Evolutionary conservation across 2,329 filamentous ascomycete genomes (phyloP).

Genomic region (Cladobotryum protrusum): DNA sequence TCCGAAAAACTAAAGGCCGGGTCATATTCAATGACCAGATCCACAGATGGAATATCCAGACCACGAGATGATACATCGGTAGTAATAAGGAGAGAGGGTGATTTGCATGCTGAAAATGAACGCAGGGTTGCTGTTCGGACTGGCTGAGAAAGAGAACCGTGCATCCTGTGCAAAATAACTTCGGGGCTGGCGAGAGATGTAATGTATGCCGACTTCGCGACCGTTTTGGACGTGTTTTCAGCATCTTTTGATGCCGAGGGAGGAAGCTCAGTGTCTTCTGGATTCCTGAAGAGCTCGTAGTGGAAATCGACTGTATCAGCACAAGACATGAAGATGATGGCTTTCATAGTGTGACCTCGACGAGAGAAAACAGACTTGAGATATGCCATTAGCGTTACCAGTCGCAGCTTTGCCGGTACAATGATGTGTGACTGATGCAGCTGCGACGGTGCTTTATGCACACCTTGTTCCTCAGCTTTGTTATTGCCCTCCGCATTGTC

Average conservation of each 20-base stretch:
- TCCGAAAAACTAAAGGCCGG: constrained; percentile 90
- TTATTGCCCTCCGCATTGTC: constrained; percentile 41
- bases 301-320: constrained; percentile 97
- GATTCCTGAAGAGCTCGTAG: constrained; percentile 67
- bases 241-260: constrained; percentile 25
- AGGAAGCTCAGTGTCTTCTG: constrained; percentile 23
- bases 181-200: constrained; percentile 66
- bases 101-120: constrained; percentile 66
- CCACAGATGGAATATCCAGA: constrained; percentile 90
- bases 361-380: constrained; percentile 83
- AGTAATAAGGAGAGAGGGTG: constrained; percentile 78
- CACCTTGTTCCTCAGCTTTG: constrained; percentile 39
- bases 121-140: constrained; percentile 80
- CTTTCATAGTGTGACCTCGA: constrained; percentile 90
- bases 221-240: constrained; percentile 47
- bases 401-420: constrained; percentile 79
- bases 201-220: constrained; percentile 64
- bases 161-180: constrained; percentile 77
- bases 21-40: constrained; percentile 93
- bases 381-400: constrained; percentile 80
- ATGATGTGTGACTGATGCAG: constrained; percentile 88
- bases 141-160: constrained; percentile 84
- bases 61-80: constrained; percentile 95
- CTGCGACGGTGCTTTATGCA: constrained; percentile 80
- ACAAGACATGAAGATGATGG: constrained; percentile 93